Evolutionary conservation across 768 basidiomycete species (phyloP), one percentile per base, ranked within the genome.

Genomic region (Auricularia heimuer): DNA sequence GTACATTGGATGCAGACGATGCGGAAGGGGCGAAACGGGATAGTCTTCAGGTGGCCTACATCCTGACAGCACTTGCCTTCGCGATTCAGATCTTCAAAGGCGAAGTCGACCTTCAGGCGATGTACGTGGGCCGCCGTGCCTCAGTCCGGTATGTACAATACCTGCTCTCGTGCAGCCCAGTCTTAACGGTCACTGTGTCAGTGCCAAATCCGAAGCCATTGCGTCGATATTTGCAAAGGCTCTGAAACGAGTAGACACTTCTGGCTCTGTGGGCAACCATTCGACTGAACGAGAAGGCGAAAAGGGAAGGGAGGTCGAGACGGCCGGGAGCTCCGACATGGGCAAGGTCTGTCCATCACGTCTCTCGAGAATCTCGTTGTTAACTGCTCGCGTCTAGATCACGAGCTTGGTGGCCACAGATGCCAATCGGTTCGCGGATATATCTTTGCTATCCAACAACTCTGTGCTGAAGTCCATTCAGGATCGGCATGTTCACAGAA

Each of bases 291-390:
- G 39, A 14, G 54, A 29, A 8, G 54, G 6, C 1, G 54, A 54
- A 8, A 54, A 54, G n/a, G 54, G 8, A 10, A 18, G 7, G 1
- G 7, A n/a, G 54, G n/a, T n/a, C n/a, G n/a, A n/a, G 2, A 60
- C 56, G 29, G 56, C 56, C 24, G 56, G 56, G 7, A 60, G 56
- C 56, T 14, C 56, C 56, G 56, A 60, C 56, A 60, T 60, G 56
- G 56, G 56, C 56, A 60, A 60, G 54, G 54, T 54, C 7, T 18
- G 54, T 11, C 7, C 18, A 18, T n/a, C 54, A 8, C 18, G 0
- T 29, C 29, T 29, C 29, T 29, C 29, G 54, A 54, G 7, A 8
- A n/a, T 18, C 29, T 54, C n/a, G 29, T 54, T 54, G n/a, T 18
- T 11, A 8, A 54, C 4, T 2, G 0, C 18, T 54, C 18, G 8